phyloP scores from a whole-genome alignment of 2,329 filamentous ascomycete genomes.

The Penicillium sp. region DNA sequence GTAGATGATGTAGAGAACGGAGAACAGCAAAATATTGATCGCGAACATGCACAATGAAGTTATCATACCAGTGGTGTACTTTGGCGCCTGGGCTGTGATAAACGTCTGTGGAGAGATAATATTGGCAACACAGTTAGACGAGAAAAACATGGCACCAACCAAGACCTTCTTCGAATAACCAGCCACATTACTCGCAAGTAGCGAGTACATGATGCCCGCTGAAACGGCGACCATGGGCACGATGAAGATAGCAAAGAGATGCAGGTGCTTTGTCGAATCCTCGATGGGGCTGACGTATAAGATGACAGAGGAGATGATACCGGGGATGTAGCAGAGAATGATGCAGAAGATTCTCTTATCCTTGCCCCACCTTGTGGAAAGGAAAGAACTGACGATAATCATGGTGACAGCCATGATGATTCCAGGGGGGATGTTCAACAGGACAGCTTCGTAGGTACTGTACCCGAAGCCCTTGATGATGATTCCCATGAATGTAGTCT shows the following conservation, averaged over 20 bases:
- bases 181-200: slow-evolving; percentile 18
- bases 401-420: slow-evolving; percentile 1
- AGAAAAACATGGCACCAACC: slow-evolving; percentile 16
- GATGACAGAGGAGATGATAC: not conserved
- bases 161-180: slow-evolving; percentile 25
- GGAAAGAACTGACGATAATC: slow-evolving; percentile 1
- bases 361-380: not conserved
- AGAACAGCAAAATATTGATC: not conserved
- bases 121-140: slow-evolving; percentile 20
- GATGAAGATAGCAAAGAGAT: not conserved
- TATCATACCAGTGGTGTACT: slow-evolving; percentile 8
- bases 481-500: slow-evolving; percentile 5
- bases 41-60: not conserved
- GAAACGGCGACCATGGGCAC: not conserved
- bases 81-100: slow-evolving; percentile 15
- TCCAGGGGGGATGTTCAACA: slow-evolving; percentile 3
- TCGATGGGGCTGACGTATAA: not conserved
- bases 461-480: slow-evolving; percentile 14
- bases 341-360: not conserved
- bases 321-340: slow-evolving; percentile 1
- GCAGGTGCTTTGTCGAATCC: not conserved
- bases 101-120: slow-evolving; percentile 21
- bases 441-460: slow-evolving; percentile 1
- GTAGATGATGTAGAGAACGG: not conserved
- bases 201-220: slow-evolving; percentile 5